Base-by-base conservation (phyloP, 768 basidiomycete genomes). In the Rhizopogon vinicolor region DNA sequence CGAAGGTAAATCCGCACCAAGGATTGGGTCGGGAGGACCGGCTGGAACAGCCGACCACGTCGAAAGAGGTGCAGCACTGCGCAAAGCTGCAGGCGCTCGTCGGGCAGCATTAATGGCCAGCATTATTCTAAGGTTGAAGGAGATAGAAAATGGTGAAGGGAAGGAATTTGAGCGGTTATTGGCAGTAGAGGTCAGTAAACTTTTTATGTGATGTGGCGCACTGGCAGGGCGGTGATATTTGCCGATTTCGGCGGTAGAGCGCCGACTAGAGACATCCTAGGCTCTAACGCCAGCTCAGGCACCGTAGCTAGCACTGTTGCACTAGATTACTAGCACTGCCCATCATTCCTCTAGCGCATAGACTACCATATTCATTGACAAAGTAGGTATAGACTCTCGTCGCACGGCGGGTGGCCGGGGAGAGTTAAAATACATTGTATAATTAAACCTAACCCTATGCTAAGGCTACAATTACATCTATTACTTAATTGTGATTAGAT, bases 21-120 rank as follows among this genome's bases (percentile, higher is more conserved):
- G 86, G 75, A 96, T 96, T 50, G 93, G 85, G 69, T 96, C 93
- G 25, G 93, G 93, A 59, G 93, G 93, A 29, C 93, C 93, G 28
- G 89, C 87, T 48, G 86, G 83, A 55, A 96, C 91, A 56, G 80
- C 72, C 48, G 87, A 81, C 93, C 93, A 96, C 19, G 82, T 83
- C 12, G 91, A 93, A 55, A 85, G 67, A 56, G 64, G 79, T 49
- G 78, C 72, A 63, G 63, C 58, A 51, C 63, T 60, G 53, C 70
- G 71, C 53, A 72, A 60, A 62, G 72, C 68, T 62, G 74, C 68
- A 53, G 75, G 72, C 45, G 77, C 69, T 49, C 81, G 80, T 69
- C 86, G 84, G 53, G 77, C 71, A 60, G 82, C 60, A 58, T 51
- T 60, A 28, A 78, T 64, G 65, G 79, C 72, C 66, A 75, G 69